These are phyloP conservation scores for Ziziphus jujuba DNA, from an alignment of 306 rosid genomes.

Conservation along the genomic window DNA sequence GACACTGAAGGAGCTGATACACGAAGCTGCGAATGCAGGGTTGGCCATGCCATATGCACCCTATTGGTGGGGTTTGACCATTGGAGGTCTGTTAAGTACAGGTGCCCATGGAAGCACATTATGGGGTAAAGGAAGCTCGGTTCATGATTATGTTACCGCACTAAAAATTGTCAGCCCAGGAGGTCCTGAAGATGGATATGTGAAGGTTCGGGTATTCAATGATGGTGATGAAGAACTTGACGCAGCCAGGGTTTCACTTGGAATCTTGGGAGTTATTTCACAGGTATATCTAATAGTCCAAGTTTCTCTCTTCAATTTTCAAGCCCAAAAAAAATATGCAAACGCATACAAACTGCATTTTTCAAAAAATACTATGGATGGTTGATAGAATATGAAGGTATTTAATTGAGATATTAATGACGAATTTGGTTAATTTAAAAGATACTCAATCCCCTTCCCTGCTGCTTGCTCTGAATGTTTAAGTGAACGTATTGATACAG, in stretches of 20 bases:
- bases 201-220: slow-evolving; percentile 39
- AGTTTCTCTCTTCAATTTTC: too few relatives aligned
- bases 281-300: too few relatives aligned
- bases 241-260: slow-evolving; percentile 80
- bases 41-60: slow-evolving; percentile 68
- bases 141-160: slow-evolving; percentile 63
- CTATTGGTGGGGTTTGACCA: slow-evolving; percentile 81
- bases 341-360: too few relatives aligned
- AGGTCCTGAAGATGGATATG: slow-evolving; percentile 45
- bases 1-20: slow-evolving; percentile 47
- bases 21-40: slow-evolving; percentile 54
- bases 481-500: too few relatives aligned
- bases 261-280: slow-evolving; percentile 78
- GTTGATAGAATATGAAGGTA: too few relatives aligned
- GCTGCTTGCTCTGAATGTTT: too few relatives aligned
- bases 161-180: slow-evolving; percentile 59
- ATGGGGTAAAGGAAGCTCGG: slow-evolving; percentile 72
- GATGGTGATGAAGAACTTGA: slow-evolving; percentile 45
- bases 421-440: too few relatives aligned
- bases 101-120: slow-evolving; percentile 90
- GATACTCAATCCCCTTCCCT: too few relatives aligned
- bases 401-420: too few relatives aligned
- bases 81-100: slow-evolving; percentile 73
- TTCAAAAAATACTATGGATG: too few relatives aligned
- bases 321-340: too few relatives aligned